These are phyloP conservation scores for Plenodomus lindquistii DNA, from an alignment of 2,329 filamentous ascomycete species.

Conservation along the genomic window DNA sequence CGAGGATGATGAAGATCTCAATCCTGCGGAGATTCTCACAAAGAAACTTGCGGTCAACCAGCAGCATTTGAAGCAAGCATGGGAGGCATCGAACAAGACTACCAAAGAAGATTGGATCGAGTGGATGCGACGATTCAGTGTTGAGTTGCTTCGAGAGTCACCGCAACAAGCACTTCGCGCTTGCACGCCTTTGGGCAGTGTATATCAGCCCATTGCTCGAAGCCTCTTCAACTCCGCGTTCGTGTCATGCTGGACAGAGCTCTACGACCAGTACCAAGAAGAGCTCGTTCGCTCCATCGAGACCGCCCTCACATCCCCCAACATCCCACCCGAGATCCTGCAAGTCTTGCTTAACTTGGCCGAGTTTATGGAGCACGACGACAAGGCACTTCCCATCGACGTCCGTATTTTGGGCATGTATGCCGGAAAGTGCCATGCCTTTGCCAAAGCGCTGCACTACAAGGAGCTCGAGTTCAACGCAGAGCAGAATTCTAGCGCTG, in stretches of 20 bases:
- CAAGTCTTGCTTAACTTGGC: conserved; percentile 93
- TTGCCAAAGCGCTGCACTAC: conserved; percentile 97
- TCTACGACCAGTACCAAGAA: conserved; percentile 96
- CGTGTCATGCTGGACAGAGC: conserved; percentile 96
- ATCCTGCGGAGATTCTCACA: conserved; percentile 79
- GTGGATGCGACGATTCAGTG: conserved; percentile 96
- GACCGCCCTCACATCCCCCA: conserved; percentile 89
- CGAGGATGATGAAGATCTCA: conserved; percentile 76
- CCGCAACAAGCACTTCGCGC: conserved; percentile 93
- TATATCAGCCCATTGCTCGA: conserved; percentile 87
- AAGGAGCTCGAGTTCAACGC: conserved; percentile 98
- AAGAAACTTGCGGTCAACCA: conserved; percentile 98
- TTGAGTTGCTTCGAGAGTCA: conserved; percentile 91
- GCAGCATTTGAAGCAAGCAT: conserved; percentile 93
- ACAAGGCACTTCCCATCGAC: conserved; percentile 97
- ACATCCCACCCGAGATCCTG: conserved; percentile 93
- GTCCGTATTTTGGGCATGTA: conserved; percentile 93
- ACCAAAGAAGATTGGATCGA: conserved; percentile 99
- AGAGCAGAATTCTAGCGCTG: conserved; percentile 92
- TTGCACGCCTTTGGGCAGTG: conserved; percentile 86
- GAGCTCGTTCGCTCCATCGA: conserved; percentile 96
- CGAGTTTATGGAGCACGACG: conserved; percentile 99
- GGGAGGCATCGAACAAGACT: conserved; percentile 95
- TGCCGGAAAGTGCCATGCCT: conserved; percentile 94
- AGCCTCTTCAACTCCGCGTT: conserved; percentile 99